A percentile compares a stretch with the other conserved stretches of the same genome.
Evolutionary conservation across 306 rosid genomes (phyloP).

Genomic region (Myrica gale): DNA sequence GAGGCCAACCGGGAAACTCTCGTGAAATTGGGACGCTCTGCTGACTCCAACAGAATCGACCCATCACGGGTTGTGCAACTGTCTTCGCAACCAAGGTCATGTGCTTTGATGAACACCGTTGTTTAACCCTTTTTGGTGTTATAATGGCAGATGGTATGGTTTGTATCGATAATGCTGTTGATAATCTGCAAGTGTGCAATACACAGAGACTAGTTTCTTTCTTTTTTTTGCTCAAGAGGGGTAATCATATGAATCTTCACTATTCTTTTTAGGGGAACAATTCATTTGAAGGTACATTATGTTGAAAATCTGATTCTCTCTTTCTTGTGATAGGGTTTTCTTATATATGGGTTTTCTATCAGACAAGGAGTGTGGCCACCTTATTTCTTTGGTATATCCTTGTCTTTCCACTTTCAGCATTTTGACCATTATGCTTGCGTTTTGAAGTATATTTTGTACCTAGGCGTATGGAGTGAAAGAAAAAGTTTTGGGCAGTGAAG

Average conservation of each 20-base stretch:
- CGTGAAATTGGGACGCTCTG: constrained; percentile 27
- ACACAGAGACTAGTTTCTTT: neutral
- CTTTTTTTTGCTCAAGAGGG: neutral
- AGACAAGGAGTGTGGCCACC: constrained; percentile 76
- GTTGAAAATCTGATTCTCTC: constrained; percentile 19
- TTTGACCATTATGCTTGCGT: constrained; percentile 12
- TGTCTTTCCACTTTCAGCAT: constrained; percentile 20
- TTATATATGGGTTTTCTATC: constrained; percentile 58
- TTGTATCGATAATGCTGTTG: neutral
- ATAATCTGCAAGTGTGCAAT: constrained; percentile 2
- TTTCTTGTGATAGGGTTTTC: constrained; percentile 61
- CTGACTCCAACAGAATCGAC: constrained; percentile 49
- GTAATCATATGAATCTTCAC: neutral
- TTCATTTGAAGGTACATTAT: neutral
- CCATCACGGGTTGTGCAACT: constrained; percentile 74
- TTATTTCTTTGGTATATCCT: constrained; percentile 60
- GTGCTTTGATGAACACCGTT: constrained; percentile 48
- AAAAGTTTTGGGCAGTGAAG: constrained; percentile 36
- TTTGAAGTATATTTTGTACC: constrained; percentile 21
- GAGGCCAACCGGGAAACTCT: constrained; percentile 23
- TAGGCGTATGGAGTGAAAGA: constrained; percentile 46
- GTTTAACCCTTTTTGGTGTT: constrained; percentile 3
- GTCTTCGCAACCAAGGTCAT: constrained; percentile 98
- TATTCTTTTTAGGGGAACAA: neutral
- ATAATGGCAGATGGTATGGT: neutral